Conservation (phyloP, 108 stramenopile genomes). For the Skeletonema costatum region DNA sequence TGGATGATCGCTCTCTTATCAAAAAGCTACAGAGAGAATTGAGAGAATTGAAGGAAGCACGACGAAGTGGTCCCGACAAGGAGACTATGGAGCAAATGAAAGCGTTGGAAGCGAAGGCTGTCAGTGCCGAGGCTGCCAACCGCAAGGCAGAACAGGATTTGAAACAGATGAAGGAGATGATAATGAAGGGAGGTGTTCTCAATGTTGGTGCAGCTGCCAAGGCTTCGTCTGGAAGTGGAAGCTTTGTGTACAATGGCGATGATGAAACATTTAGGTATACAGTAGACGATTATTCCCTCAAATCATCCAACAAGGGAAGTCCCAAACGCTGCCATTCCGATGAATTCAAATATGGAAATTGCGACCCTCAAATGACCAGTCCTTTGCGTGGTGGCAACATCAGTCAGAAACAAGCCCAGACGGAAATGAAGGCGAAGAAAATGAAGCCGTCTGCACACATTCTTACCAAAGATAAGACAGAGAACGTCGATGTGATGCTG, state of each 20-base stretch:
- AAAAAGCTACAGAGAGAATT: conserved; percentile 84
- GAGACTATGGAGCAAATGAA: conserved; percentile 40
- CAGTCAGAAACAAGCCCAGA: conserved; percentile 33
- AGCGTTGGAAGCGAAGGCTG: conserved; percentile 58
- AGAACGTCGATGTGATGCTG: conserved; percentile 31
- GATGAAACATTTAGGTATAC: conserved; percentile 17
- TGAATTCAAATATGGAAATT: conserved; percentile 24
- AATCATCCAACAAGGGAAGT: conserved; percentile 2
- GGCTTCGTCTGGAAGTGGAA: conserved; percentile 1
- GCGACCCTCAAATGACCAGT: conserved; percentile 23
- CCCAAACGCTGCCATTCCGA: conserved; percentile 46
- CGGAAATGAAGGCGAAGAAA: conserved; percentile 45
- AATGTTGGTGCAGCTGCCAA: conserved; percentile 12
- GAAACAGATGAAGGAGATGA: conserved; percentile 70
- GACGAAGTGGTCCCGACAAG: conserved; percentile 33
- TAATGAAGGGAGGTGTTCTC: conserved; percentile 76
- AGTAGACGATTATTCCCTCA: conserved; percentile 3
- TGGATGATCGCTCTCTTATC: conserved; percentile 73
- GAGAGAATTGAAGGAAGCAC: conserved; percentile 57
- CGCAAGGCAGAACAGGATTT: conserved; percentile 76
- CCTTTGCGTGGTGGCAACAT: conserved; percentile 17
- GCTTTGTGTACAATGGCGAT: conserved; percentile 37
- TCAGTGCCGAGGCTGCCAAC: conserved; percentile 62
- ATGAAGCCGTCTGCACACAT: conserved; percentile 18
- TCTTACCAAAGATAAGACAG: conserved; percentile 10